These are phyloP conservation scores for Fomitopsis pinicola DNA, from an alignment of 1,284 basidiomycete species.

Conservation along the genomic window DNA sequence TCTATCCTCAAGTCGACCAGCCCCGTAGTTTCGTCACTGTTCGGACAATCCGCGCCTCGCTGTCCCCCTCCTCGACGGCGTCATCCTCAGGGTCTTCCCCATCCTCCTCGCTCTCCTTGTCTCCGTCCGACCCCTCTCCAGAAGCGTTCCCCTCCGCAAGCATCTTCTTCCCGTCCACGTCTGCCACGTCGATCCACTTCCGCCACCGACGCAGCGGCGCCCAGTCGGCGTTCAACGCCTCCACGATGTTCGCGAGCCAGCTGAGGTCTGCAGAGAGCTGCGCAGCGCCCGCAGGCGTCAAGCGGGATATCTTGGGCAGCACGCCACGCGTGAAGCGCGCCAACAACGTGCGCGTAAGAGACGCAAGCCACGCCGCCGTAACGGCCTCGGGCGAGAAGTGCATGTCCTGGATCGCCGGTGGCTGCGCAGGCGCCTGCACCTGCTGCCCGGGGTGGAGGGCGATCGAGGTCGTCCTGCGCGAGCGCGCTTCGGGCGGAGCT, in stretches of 20 bases:
- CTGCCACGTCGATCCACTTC: constrained; percentile 55
- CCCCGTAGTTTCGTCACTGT: constrained; percentile 49
- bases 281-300: constrained; percentile 66
- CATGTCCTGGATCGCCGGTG: constrained; percentile 5
- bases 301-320: constrained; percentile 55
- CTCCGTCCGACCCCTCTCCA: constrained; percentile 16
- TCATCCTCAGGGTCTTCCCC: background rate
- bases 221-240: constrained; percentile 84
- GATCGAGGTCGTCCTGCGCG: constrained; percentile 26
- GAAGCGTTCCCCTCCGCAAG: constrained; percentile 27
- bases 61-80: constrained; percentile 1
- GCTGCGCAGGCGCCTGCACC: constrained; percentile 14
- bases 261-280: constrained; percentile 88
- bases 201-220: constrained; percentile 74
- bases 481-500: constrained; percentile 24
- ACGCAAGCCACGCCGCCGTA: constrained; percentile 85
- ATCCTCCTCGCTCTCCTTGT: constrained; percentile 1
- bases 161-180: constrained; percentile 46
- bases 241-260: constrained; percentile 88
- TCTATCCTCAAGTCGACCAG: constrained; percentile 31
- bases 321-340: constrained; percentile 65
- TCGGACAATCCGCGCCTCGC: constrained; percentile 27
- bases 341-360: constrained; percentile 79
- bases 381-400: constrained; percentile 68
- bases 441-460: constrained; percentile 26